These are phyloP conservation scores for Spiromastix sp. DNA, from an alignment of 2,329 filamentous ascomycete genomes.

Conservation along the genomic window DNA sequence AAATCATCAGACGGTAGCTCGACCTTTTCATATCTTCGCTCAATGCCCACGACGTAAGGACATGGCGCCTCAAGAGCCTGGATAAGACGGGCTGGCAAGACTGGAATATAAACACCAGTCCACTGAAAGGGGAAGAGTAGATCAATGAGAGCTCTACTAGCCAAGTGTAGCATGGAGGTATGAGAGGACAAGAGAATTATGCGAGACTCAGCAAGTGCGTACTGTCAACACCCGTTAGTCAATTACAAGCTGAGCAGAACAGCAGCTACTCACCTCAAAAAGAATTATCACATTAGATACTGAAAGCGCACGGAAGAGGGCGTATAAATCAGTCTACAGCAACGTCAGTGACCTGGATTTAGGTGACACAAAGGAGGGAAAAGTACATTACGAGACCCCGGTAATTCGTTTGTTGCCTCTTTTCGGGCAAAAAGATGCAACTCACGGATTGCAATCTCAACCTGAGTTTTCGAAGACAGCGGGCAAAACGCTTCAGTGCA, in stretches of 20 bases:
- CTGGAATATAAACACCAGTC: constrained; percentile 88
- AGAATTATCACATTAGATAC: constrained; percentile 86
- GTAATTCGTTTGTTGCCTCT: constrained; percentile 85
- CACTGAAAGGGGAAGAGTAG: constrained; percentile 85
- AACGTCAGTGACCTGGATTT: constrained; percentile 4
- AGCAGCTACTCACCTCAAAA: constrained; percentile 50
- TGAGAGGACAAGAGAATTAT: constrained; percentile 96
- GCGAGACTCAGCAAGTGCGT: constrained; percentile 80
- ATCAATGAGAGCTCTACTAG: constrained; percentile 74
- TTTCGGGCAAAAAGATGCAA: constrained; percentile 85
- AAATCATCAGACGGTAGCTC: constrained; percentile 85
- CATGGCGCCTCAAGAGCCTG: constrained; percentile 90
- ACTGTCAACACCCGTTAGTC: constrained; percentile 31
- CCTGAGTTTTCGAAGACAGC: constrained; percentile 86
- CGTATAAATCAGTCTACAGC: constrained; percentile 79
- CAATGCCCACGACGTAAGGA: constrained; percentile 93
- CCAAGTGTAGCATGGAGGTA: constrained; percentile 90
- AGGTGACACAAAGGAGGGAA: constrained; percentile 6
- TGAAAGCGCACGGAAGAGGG: constrained; percentile 79
- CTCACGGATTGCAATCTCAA: constrained; percentile 83
- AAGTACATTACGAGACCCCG: constrained; percentile 64
- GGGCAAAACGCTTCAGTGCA: constrained; percentile 92
- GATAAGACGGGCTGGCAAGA: constrained; percentile 76
- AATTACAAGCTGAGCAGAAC: neutral
- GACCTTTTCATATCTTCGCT: constrained; percentile 61